Evolutionary conservation across 1,284 basidiomycete genomes (phyloP).

Genomic region (Pterula multifida): DNA sequence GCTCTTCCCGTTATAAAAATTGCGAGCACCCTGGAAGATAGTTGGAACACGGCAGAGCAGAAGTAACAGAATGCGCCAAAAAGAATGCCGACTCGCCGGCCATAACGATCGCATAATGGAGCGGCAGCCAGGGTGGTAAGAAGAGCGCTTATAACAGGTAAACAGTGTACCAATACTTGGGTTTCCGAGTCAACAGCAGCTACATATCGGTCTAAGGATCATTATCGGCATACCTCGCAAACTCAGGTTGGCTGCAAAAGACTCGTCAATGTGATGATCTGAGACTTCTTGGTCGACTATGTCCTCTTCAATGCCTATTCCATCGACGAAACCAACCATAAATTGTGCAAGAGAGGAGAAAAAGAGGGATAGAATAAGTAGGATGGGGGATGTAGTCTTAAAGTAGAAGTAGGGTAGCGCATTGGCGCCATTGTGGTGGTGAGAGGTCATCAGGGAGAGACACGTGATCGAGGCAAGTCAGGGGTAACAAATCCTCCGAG

Average conservation of each 20-base stretch:
- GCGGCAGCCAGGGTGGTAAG: neutral
- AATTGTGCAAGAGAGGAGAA: neutral
- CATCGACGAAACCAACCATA: neutral
- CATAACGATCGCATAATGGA: neutral
- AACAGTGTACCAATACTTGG: neutral
- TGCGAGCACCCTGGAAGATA: neutral
- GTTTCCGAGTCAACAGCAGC: no score
- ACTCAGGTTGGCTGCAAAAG: neutral
- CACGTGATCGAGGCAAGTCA: no score
- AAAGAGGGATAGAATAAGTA: neutral
- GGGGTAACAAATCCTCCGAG: no score
- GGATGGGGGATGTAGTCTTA: no score
- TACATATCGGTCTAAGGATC: no score
- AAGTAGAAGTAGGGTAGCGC: no score
- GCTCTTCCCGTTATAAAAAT: neutral
- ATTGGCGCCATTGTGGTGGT: no score
- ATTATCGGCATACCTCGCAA: neutral
- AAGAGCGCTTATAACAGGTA: neutral
- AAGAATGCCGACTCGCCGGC: neutral
- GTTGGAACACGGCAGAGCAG: neutral
- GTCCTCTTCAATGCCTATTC: neutral
- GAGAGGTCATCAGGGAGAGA: no score
- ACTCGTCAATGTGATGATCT: neutral
- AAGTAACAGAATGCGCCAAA: neutral
- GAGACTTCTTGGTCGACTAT: neutral